phyloP scores from a whole-genome alignment of 2,329 filamentous ascomycete species.

The Alternaria triticina region DNA sequence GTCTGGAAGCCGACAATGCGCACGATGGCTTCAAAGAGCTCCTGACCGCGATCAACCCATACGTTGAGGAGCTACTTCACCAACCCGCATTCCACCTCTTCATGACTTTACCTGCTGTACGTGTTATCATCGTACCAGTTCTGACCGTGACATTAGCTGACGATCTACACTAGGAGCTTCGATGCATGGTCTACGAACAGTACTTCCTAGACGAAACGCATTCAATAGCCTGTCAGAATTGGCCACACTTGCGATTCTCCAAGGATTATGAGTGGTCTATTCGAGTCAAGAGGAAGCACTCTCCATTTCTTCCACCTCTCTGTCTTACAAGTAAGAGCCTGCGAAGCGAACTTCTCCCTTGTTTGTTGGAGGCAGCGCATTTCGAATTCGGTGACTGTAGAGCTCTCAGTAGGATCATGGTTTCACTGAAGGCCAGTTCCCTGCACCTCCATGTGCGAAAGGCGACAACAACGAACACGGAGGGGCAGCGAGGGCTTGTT shows the following conservation, averaged over 20 bases:
- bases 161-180: background rate
- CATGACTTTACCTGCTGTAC: background rate
- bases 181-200: conserved; percentile 4
- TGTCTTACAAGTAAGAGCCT: conserved; percentile 1
- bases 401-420: background rate
- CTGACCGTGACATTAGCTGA: background rate
- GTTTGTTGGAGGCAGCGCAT: background rate
- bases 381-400: background rate
- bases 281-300: background rate
- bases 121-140: background rate
- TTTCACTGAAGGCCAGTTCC: background rate
- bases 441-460: background rate
- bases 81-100: background rate
- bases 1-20: background rate
- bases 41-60: background rate
- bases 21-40: background rate
- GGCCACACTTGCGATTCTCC: background rate
- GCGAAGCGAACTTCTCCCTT: background rate
- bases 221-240: background rate
- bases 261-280: background rate
- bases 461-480: background rate
- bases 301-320: conserved; percentile 1
- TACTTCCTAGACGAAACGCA: conserved; percentile 10
- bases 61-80: background rate
- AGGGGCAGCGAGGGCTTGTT: background rate